Evolutionary conservation across 2,329 filamentous ascomycete species (phyloP).

Genomic region (Gnomoniopsis smithogilvyi): DNA sequence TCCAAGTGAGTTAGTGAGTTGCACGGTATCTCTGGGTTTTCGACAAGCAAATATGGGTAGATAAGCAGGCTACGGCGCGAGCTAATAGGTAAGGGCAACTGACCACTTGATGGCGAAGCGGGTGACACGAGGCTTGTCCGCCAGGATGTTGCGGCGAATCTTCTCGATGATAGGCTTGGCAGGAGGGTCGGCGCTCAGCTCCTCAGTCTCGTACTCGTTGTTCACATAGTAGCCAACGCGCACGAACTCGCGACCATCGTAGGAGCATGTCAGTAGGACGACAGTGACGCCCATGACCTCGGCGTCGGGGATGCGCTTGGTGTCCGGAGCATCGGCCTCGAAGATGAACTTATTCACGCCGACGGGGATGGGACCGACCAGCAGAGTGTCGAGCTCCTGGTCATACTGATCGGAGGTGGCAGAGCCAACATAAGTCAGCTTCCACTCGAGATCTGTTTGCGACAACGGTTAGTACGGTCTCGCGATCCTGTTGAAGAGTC

Average conservation of each 20-base stretch:
- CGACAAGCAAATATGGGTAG: not conserved
- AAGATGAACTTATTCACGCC: slow-evolving; percentile 99
- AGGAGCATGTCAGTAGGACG: slow-evolving; percentile 92
- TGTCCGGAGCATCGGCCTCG: slow-evolving; percentile 89
- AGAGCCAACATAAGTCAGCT: slow-evolving; percentile 97
- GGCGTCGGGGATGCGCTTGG: slow-evolving; percentile 84
- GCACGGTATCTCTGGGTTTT: not conserved
- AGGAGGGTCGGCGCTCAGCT: slow-evolving; percentile 84
- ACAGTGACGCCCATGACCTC: slow-evolving; percentile 97
- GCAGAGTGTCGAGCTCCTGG: slow-evolving; percentile 94
- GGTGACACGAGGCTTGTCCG: slow-evolving; percentile 96
- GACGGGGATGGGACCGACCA: slow-evolving; percentile 95
- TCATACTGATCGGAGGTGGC: slow-evolving; percentile 98
- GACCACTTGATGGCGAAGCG: slow-evolving; percentile 99
- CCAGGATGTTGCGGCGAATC: slow-evolving; percentile 86
- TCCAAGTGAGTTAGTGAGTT: slow-evolving; percentile 4
- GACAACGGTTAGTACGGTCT: not conserved
- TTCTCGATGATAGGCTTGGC: slow-evolving; percentile 90
- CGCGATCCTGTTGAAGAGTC: not conserved
- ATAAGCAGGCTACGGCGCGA: not conserved
- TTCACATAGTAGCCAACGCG: slow-evolving; percentile 99
- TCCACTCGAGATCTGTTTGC: slow-evolving; percentile 89
- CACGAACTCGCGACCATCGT: slow-evolving; percentile 94
- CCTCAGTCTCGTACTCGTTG: slow-evolving; percentile 95
- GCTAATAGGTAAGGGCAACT: slow-evolving; percentile 26